A percentile compares a stretch with the other conserved stretches of the same genome.
Conservation (phyloP, 2,329 filamentous ascomycete genomes). For the Colletotrichum abscissum region DNA sequence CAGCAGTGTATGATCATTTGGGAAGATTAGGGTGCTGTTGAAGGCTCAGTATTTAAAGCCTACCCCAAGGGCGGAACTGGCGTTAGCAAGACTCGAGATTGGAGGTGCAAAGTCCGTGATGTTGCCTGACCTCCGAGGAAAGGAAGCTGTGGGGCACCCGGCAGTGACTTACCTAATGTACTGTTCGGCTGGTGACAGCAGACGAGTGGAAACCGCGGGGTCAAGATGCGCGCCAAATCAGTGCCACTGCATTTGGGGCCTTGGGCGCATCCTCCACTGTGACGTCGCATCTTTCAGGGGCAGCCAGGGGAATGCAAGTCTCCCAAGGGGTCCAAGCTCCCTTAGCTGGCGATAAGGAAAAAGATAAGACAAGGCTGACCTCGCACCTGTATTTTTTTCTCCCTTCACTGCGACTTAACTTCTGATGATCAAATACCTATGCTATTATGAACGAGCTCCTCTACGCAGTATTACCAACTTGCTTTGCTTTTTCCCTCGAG, state of each 20-base stretch:
- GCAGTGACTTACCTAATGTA: background rate
- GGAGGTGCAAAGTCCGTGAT: background rate
- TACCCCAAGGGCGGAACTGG: background rate
- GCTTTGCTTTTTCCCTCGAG: slow-evolving; percentile 46
- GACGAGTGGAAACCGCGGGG: slow-evolving; percentile 21
- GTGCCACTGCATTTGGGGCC: background rate
- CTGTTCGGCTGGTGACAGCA: background rate
- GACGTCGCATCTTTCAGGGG: slow-evolving; percentile 27
- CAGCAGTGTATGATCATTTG: background rate
- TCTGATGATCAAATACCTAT: background rate
- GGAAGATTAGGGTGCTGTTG: background rate
- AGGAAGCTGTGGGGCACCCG: background rate
- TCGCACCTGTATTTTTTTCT: background rate
- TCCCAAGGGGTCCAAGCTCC: slow-evolving; percentile 22
- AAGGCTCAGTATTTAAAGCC: background rate
- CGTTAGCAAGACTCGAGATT: background rate
- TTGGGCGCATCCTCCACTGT: slow-evolving; percentile 25
- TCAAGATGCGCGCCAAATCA: background rate
- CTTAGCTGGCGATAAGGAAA: slow-evolving; percentile 18
- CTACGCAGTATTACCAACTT: slow-evolving; percentile 63
- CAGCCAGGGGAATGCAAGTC: background rate
- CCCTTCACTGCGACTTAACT: background rate
- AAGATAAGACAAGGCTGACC: slow-evolving; percentile 32
- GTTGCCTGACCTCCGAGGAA: background rate
- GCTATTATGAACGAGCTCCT: too few relatives aligned